Evolutionary conservation across 2,329 filamentous ascomycete genomes (phyloP).

Genomic region (Lachnellula cervina): DNA sequence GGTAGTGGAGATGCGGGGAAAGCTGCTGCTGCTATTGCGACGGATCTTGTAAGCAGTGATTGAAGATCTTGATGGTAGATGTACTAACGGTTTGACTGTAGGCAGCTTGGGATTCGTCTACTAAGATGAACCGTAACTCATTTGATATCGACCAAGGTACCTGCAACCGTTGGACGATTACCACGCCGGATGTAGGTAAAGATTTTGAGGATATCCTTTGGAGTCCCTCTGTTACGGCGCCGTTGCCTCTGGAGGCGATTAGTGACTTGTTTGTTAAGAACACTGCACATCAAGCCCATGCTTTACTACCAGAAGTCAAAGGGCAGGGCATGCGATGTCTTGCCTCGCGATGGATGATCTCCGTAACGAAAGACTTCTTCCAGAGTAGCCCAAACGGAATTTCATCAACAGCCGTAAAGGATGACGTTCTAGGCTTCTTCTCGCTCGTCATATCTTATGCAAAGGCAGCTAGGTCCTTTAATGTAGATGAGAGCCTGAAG

Average conservation of each 20-base stretch:
- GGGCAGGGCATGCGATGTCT: too few species aligned
- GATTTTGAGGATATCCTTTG: background rate
- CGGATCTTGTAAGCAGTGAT: background rate
- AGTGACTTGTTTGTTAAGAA: background rate
- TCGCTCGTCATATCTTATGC: slow-evolving; percentile 10
- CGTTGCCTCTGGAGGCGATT: background rate
- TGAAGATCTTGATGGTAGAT: background rate
- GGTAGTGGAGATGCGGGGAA: background rate
- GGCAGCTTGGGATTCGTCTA: background rate
- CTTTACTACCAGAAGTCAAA: background rate
- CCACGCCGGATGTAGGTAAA: background rate
- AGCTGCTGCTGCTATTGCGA: background rate
- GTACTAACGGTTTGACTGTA: background rate
- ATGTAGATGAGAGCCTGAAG: slow-evolving; percentile 6
- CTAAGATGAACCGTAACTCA: background rate
- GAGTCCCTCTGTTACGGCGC: background rate
- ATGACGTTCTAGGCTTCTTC: slow-evolving; percentile 11
- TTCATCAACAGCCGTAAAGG: background rate
- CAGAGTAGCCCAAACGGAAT: slow-evolving; percentile 1
- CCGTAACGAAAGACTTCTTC: slow-evolving; percentile 7
- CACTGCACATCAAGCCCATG: background rate
- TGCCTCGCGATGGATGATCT: background rate
- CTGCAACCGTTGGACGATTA: background rate
- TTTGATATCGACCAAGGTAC: background rate
- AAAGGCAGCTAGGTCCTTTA: slow-evolving; percentile 1